Percentiles rank a stretch among this genome's conserved stretches.
Evolutionary conservation across 352 stramenopile genomes (phyloP).

Genomic region (Nothophytophthora sp.): DNA sequence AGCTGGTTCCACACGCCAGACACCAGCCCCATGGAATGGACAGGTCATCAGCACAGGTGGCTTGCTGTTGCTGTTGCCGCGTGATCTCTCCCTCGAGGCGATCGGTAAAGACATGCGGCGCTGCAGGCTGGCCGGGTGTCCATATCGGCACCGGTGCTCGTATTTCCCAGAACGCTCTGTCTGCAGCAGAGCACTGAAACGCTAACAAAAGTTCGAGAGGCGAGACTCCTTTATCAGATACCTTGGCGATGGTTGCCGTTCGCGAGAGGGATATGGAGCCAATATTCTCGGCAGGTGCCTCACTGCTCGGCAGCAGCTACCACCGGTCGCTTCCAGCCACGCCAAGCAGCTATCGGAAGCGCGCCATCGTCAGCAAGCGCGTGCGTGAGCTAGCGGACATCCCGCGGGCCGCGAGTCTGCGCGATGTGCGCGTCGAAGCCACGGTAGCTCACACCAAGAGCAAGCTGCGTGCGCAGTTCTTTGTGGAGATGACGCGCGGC

Average conservation of each 20-base stretch:
- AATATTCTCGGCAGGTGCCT: conserved; percentile 17
- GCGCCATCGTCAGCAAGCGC: conserved; percentile 24
- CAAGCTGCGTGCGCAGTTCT: conserved; percentile 50
- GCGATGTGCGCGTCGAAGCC: conserved; percentile 49
- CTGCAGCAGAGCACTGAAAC: no score
- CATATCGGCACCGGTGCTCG: no score
- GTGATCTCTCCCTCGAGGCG: conserved; percentile 9
- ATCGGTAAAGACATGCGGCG: no score
- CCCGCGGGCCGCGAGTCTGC: conserved; percentile 50
- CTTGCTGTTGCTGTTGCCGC: conserved; percentile 8
- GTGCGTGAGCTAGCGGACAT: conserved; percentile 54
- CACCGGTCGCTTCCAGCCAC: conserved; percentile 13
- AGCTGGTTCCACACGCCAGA: no score
- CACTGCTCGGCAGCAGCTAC: conserved; percentile 11
- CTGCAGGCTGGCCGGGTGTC: no score
- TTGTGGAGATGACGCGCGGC: conserved; percentile 44
- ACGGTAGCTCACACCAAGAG: conserved; percentile 48
- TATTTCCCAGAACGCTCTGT: conserved; percentile 8
- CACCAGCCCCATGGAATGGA: no score
- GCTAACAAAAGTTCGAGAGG: no score
- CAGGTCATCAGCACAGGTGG: conserved; percentile 1
- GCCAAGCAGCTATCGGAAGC: conserved; percentile 6
- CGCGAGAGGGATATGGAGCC: conserved; percentile 14
- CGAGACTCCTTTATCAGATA: no score
- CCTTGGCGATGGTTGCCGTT: conserved; percentile 13